A percentile compares a stretch with the other conserved stretches of the same genome.
Conservation (phyloP, 306 rosid species). For the Boehmeria nivea region DNA sequence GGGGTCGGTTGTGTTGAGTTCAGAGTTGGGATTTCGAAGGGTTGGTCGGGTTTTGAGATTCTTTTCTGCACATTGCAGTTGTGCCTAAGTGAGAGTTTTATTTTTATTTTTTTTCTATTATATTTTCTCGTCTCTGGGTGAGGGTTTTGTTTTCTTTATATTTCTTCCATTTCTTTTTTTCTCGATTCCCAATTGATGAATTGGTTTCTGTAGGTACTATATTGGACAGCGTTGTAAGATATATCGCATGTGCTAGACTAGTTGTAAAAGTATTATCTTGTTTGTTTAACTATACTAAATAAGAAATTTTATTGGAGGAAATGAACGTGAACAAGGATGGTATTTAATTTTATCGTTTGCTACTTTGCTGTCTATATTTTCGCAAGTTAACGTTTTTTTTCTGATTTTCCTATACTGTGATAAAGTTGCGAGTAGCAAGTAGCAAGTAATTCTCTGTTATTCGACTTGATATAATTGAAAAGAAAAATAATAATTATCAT, state of each 20-base stretch:
- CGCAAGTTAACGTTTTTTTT: too few relatives aligned
- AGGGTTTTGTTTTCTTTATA: slow-evolving; percentile 30
- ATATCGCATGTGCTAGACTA: slow-evolving; percentile 33
- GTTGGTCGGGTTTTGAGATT: slow-evolving; percentile 64
- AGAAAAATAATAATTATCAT: too few relatives aligned
- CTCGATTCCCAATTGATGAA: slow-evolving; percentile 18
- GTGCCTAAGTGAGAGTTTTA: slow-evolving; percentile 50
- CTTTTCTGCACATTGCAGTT: slow-evolving; percentile 66
- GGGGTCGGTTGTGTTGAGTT: slow-evolving; percentile 42
- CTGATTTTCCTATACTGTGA: too few relatives aligned
- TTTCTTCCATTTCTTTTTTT: slow-evolving; percentile 8
- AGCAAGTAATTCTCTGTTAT: too few relatives aligned
- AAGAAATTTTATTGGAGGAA: too few relatives aligned
- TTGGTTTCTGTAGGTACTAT: slow-evolving; percentile 35
- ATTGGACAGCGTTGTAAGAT: slow-evolving; percentile 33
- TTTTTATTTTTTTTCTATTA: slow-evolving; percentile 27
- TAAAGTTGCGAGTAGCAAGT: too few relatives aligned
- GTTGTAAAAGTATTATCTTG: slow-evolving; percentile 29
- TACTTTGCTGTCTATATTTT: too few relatives aligned
- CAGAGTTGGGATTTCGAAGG: slow-evolving; percentile 48
- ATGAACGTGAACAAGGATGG: too few relatives aligned
- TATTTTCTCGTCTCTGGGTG: too few relatives aligned
- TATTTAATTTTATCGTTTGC: too few relatives aligned
- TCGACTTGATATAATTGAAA: too few relatives aligned
- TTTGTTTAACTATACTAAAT: not conserved